A percentile compares a stretch with the other conserved stretches of the same genome.
Evolutionary conservation across 176 grass and related monocot genomes (phyloP).

Genomic region (Elaeis guineensis): DNA sequence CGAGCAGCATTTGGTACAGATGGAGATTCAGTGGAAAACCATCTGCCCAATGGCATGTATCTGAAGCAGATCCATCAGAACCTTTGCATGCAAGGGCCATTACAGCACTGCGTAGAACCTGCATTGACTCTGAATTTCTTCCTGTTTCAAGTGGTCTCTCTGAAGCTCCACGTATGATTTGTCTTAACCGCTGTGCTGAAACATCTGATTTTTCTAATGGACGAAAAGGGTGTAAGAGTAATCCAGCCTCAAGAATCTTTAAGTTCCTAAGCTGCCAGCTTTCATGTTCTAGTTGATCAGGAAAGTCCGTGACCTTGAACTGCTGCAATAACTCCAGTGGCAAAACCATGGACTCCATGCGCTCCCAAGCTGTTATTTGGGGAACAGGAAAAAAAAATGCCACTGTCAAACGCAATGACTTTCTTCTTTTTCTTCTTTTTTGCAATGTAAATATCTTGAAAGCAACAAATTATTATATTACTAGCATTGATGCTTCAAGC

Average conservation of each 20-base stretch:
- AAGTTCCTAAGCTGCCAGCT: constrained; percentile 73
- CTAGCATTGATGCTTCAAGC: no score
- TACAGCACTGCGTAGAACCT: constrained; percentile 62
- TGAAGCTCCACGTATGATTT: constrained; percentile 64
- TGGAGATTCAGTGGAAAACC: constrained; percentile 87
- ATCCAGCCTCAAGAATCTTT: constrained; percentile 80
- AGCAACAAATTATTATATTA: neutral
- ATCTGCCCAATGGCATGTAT: constrained; percentile 94
- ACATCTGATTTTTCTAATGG: constrained; percentile 64
- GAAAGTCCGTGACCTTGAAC: constrained; percentile 86
- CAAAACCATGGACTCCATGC: constrained; percentile 71
- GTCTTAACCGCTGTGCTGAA: constrained; percentile 61
- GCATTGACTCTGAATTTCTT: constrained; percentile 88
- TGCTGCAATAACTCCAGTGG: constrained; percentile 95
- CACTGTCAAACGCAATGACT: constrained; percentile 3
- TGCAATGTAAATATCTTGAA: neutral
- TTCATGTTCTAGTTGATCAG: constrained; percentile 69
- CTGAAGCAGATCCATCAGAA: constrained; percentile 60
- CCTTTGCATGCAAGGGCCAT: constrained; percentile 64
- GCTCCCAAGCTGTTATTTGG: constrained; percentile 65
- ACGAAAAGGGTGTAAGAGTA: constrained; percentile 67
- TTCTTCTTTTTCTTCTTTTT: no score
- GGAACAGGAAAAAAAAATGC: constrained; percentile 15
- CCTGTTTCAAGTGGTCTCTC: constrained; percentile 84
- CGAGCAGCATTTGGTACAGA: constrained; percentile 86